Percentiles rank a stretch among this genome's conserved stretches.
Conservation (phyloP, 495 filamentous ascomycete species). For the Penicillium daleae region DNA sequence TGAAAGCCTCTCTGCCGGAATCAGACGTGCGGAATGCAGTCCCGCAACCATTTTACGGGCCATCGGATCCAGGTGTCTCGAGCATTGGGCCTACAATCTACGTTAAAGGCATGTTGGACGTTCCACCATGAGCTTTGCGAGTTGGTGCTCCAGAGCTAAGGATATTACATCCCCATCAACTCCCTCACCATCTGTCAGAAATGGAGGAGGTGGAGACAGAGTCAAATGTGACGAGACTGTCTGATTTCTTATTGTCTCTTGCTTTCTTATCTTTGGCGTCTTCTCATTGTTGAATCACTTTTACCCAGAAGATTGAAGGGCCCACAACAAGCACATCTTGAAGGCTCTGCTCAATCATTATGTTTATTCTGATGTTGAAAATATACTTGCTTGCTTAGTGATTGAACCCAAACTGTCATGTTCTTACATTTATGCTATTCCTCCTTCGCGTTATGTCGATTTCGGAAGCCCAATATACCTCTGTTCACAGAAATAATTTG, state of each 20-base stretch:
- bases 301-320: too few species aligned
- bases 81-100: neutral
- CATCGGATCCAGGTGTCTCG: neutral
- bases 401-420: neutral
- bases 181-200: neutral
- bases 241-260: too few species aligned
- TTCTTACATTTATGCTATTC: too few species aligned
- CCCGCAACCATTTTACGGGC: neutral
- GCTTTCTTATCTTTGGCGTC: too few species aligned
- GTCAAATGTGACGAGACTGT: neutral
- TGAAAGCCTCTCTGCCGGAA: neutral
- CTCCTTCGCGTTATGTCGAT: too few species aligned
- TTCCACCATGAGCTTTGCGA: neutral
- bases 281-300: neutral
- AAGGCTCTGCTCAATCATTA: neutral
- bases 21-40: neutral
- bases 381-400: neutral
- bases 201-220: neutral
- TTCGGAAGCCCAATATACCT: too few species aligned
- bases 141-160: neutral
- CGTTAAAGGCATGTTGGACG: neutral
- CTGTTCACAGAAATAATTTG: too few species aligned
- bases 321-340: neutral
- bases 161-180: too few species aligned
- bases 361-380: neutral